These are phyloP conservation scores for Achaetomiella virescens DNA, from an alignment of 495 filamentous ascomycete species.

Conservation along the genomic window DNA sequence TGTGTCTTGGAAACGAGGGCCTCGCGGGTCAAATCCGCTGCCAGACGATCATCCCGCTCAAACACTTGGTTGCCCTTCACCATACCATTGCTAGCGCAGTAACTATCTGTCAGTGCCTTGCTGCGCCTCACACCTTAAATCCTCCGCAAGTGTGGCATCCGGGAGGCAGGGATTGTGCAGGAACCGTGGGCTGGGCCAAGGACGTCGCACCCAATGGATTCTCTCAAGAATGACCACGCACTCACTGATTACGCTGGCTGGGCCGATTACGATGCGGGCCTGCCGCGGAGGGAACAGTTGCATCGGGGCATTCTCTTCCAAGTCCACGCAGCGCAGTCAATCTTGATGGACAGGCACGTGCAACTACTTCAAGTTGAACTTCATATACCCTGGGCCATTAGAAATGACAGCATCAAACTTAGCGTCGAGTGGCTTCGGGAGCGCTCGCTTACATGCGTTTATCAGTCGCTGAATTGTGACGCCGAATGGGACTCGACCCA, in stretches of 20 bases:
- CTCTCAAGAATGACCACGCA: constrained; percentile 6
- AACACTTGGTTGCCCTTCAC: neutral
- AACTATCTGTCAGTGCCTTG: constrained; percentile 5
- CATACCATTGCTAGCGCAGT: neutral
- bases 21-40: neutral
- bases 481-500: neutral
- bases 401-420: neutral
- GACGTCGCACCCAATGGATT: constrained; percentile 4
- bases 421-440: constrained; percentile 2
- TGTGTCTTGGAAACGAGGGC: neutral
- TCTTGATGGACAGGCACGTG: neutral
- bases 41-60: neutral
- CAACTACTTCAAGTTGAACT: constrained; percentile 1
- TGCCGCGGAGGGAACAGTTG: too few relatives aligned
- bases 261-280: neutral
- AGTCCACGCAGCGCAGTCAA: neutral
- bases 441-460: constrained; percentile 1
- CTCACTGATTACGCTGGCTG: neutral
- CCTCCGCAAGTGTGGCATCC: constrained; percentile 8
- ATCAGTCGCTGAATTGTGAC: neutral
- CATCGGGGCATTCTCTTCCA: neutral
- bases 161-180: neutral
- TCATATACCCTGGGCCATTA: too few relatives aligned
- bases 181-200: neutral
- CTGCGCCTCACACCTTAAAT: constrained; percentile 30